Base-by-base conservation (phyloP, 2,329 filamentous ascomycete species). In the Graphilbum sp. region DNA sequence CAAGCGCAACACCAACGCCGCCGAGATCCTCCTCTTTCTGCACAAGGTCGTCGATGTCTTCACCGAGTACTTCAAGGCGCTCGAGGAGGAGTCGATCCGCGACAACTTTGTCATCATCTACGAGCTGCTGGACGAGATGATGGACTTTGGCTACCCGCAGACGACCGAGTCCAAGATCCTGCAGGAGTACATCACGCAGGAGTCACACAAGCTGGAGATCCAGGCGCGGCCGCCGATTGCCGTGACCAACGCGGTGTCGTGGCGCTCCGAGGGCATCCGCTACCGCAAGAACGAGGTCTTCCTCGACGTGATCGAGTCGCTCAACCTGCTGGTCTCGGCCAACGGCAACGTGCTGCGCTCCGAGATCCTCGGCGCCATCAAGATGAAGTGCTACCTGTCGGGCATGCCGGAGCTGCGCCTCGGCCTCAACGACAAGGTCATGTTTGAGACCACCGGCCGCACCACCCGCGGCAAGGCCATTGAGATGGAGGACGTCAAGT, bases 51-150 rank as follows among this genome's bases (percentile, higher is more conserved):
- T 98, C 53, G 90, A 96, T 59, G 90, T 98, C 46, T 98, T 98
- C 57, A 98, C 90, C 42, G 90, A 98, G 62, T 98, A 98, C 67
- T 98, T 98, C 71, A 98, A 98, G 60, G 88, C 92, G 46, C 71
- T 98, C 43, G 90, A 98, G 60, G 90, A 98, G 60, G 90, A 98
- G 62, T 94, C 85, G 51, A 98, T 98, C 57, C 77, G 90, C 50
- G 90, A 98, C 67, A 98, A 98, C 66, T 98, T 98, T 56, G 90
- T 98, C 58, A 78, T 98, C 55, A 98, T 98, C 54, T 98, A 98
- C 67, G 90, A 98, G 62, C 64, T 98, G 44, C 73, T 98, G 45
- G 90, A 98, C 55, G 90, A 98, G 66, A 98, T 98, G 90, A 98
- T 98, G 90, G 90, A 98, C 62, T 98, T 98, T 67, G 90, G 90